These are phyloP conservation scores for Diplodia scrobiculata DNA, from an alignment of 2,329 filamentous ascomycete genomes.

Conservation along the genomic window DNA sequence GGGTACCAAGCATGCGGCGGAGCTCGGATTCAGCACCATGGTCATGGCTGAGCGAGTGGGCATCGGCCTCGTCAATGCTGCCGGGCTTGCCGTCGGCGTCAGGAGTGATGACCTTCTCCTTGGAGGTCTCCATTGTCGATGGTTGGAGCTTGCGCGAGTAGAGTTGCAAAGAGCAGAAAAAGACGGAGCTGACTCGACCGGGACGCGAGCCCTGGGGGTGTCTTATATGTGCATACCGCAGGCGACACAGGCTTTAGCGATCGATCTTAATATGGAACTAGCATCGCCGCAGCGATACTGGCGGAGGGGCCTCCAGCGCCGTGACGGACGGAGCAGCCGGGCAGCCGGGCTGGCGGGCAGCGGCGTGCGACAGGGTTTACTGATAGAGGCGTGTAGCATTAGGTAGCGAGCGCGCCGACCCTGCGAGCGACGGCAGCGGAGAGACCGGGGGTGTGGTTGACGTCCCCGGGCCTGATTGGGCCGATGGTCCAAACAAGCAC, in stretches of 20 bases:
- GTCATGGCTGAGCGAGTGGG: constrained; percentile 30
- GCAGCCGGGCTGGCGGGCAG: constrained; percentile 4
- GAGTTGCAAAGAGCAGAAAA: not conserved
- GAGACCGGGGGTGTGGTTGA: not conserved
- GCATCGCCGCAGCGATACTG: not conserved
- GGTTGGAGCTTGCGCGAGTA: not conserved
- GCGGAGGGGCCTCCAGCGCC: not conserved
- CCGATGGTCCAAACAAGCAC: not conserved
- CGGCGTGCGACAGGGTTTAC: constrained; percentile 6
- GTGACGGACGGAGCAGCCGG: not conserved
- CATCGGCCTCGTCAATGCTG: constrained; percentile 22
- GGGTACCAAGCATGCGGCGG: constrained; percentile 46
- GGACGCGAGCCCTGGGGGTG: constrained; percentile 3
- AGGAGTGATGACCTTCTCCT: constrained; percentile 3
- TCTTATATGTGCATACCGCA: constrained; percentile 14
- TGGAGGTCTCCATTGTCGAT: constrained; percentile 19
- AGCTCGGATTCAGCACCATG: constrained; percentile 43
- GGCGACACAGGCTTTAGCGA: constrained; percentile 5
- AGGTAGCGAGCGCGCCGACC: not conserved
- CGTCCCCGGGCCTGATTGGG: constrained; percentile 1
- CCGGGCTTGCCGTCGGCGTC: constrained; percentile 25
- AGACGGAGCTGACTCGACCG: constrained; percentile 6
- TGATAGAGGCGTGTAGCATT: constrained; percentile 23
- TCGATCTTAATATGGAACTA: not conserved
- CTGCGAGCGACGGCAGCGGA: not conserved